phyloP scores from a whole-genome alignment of 768 basidiomycete genomes.

The Tulasnella sp. region DNA sequence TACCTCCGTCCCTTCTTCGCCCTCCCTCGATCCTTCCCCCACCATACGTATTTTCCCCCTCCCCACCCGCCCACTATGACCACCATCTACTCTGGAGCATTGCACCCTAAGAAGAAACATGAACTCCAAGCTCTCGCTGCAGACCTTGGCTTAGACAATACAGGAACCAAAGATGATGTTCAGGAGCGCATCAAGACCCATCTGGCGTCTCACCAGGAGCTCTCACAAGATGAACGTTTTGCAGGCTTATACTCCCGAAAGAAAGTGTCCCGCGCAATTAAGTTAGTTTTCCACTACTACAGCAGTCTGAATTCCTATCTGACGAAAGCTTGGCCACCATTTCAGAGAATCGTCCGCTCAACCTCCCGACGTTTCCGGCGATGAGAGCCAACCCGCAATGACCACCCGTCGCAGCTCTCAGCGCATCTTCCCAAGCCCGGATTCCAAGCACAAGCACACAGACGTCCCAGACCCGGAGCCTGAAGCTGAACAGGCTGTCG shows the following conservation, averaged over 20 bases:
- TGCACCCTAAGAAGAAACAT: slow-evolving; percentile 50
- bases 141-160: slow-evolving; percentile 40
- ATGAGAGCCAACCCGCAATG: slow-evolving; percentile 30
- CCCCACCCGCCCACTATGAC: background rate
- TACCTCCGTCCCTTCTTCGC: background rate
- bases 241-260: slow-evolving; percentile 42
- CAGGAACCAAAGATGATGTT: slow-evolving; percentile 58
- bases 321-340: slow-evolving; percentile 33
- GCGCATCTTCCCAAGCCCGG: background rate
- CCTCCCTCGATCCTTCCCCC: background rate
- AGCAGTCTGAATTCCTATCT: background rate
- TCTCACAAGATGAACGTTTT: slow-evolving; percentile 53
- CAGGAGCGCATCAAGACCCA: slow-evolving; percentile 51
- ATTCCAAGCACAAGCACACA: background rate
- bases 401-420: slow-evolving; percentile 13
- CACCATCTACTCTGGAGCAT: slow-evolving; percentile 3
- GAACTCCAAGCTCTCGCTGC: slow-evolving; percentile 56
- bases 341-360: slow-evolving; percentile 6
- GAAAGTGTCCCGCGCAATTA: slow-evolving; percentile 18
- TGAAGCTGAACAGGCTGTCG: background rate
- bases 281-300: background rate
- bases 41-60: background rate
- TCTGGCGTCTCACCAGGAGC: slow-evolving; percentile 47
- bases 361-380: slow-evolving; percentile 25
- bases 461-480: background rate